Conservation (phyloP, 768 basidiomycete genomes). For the Macrocybe gigantea region DNA sequence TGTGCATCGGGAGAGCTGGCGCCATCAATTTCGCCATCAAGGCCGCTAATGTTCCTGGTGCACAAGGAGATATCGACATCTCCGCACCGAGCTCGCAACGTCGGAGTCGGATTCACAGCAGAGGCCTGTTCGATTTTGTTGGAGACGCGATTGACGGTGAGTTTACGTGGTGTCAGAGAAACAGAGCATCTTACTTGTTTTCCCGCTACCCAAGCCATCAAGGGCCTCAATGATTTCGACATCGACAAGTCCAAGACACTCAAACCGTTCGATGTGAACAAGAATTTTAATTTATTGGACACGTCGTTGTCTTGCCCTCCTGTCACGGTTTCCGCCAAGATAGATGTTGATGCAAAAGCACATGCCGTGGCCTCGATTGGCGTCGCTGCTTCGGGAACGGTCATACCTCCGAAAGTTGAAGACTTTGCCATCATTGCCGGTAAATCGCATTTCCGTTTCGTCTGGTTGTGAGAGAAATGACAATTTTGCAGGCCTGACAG, state of each 20-base stretch:
- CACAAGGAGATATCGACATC: constrained; percentile 15
- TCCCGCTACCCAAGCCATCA: constrained; percentile 9
- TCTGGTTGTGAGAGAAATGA: neutral
- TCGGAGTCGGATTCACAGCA: constrained; percentile 17
- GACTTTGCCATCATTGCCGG: constrained; percentile 29
- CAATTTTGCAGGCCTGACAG: constrained; percentile 24
- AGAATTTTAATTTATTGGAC: constrained; percentile 22
- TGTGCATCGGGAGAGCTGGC: neutral
- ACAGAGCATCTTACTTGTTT: neutral
- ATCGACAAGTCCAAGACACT: constrained; percentile 23
- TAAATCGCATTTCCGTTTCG: constrained; percentile 10
- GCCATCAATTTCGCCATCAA: constrained; percentile 25
- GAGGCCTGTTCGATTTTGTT: constrained; percentile 23
- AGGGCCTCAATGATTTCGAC: constrained; percentile 22
- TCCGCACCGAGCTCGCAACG: constrained; percentile 25
- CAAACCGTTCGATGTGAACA: constrained; percentile 23
- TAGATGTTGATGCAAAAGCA: constrained; percentile 17
- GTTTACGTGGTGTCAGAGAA: neutral
- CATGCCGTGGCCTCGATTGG: constrained; percentile 21
- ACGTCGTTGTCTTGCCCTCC: constrained; percentile 16
- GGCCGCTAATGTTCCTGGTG: constrained; percentile 25
- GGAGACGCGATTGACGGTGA: constrained; percentile 20
- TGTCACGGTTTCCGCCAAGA: constrained; percentile 10
- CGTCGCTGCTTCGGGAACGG: constrained; percentile 17
- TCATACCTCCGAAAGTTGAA: constrained; percentile 17